Evolutionary conservation across 2,329 filamentous ascomycete genomes (phyloP).

Genomic region (Emmonsiellopsis sp.): DNA sequence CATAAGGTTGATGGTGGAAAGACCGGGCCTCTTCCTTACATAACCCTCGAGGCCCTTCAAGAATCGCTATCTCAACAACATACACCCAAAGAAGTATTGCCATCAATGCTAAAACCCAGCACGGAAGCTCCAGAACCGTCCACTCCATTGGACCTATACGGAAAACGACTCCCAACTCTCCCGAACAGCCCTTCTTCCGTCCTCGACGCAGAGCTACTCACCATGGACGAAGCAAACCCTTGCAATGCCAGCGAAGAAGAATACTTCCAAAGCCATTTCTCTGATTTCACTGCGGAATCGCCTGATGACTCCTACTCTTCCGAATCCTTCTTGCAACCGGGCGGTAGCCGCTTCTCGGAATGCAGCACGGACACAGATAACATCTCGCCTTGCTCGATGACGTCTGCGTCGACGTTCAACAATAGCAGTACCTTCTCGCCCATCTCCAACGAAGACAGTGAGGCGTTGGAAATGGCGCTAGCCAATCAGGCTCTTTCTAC

Average conservation of each 20-base stretch:
- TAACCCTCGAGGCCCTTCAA: not conserved
- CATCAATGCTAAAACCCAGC: no score
- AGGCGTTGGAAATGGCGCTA: not conserved
- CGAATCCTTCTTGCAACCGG: constrained; percentile 13
- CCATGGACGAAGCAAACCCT: constrained; percentile 25
- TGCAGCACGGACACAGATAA: constrained; percentile 31
- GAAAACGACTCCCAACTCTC: constrained; percentile 36
- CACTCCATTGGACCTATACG: constrained; percentile 18
- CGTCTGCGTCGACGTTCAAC: constrained; percentile 25
- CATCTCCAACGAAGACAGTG: not conserved
- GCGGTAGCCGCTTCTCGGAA: constrained; percentile 31
- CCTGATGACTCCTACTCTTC: constrained; percentile 16
- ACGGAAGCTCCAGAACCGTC: constrained; percentile 11
- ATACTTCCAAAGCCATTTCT: constrained; percentile 31
- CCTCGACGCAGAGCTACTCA: constrained; percentile 30
- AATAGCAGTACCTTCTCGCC: constrained; percentile 5
- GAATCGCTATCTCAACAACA: not conserved
- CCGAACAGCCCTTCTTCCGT: constrained; percentile 39
- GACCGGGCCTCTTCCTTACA: not conserved
- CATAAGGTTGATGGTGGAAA: not conserved
- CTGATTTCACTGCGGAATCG: constrained; percentile 28
- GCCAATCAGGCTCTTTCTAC: not conserved
- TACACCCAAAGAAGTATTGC: not conserved
- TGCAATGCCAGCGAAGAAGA: constrained; percentile 4
- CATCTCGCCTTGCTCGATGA: constrained; percentile 27